Evolutionary conservation across 208 protist species (phyloP), one percentile per base, ranked within the genome.

Genomic region (Leishmania arabica): DNA sequence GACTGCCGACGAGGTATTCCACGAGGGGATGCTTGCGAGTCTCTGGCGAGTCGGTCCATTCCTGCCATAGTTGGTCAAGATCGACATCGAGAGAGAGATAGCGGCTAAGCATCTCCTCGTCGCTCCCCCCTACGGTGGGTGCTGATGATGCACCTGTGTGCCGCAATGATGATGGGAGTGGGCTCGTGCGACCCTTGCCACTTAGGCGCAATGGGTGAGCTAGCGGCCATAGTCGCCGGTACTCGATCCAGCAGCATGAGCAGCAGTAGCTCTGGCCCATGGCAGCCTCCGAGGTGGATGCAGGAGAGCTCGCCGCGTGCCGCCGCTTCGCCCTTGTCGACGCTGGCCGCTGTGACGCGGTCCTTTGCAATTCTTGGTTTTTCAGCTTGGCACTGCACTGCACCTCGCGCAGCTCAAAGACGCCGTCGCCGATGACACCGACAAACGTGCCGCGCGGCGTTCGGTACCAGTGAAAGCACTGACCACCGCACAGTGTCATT

Each of bases 51-150:
- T 71, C 70, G 37, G 89, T 92, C 93, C 93, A 96, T 2, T 75
- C 60, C 31, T 31, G 3, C 91, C 93, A 96, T 42, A 93, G 80
- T 40, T 69, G 69, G 11, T 78, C 66, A 42, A 96, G 68, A 71
- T 95, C 86, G 34, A 95, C 86, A 75, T 96, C 93, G 9, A 96
- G 80, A 3, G 91, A 77, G 40, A 96, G 88, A 76, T 95, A 96
- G 58, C 82, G 70, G 2, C 76, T 75, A 17, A 96, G 74, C 40
- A 93, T 77, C 21, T n/a, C 51, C 51, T 84, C 88, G 65, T 95
- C 89, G 37, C 70, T 78, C 13, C 73, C 54, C 40, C 58, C 27
- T 73, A 17, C 27, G 15, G 21, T 19, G 13, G 27, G 15, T 42
- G 51, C 8, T 9, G 40, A 19, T 21, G 69, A 19, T 54, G 45